Conservation (phyloP, 2,329 filamentous ascomycete species). For the Bipolaris gigantea region DNA sequence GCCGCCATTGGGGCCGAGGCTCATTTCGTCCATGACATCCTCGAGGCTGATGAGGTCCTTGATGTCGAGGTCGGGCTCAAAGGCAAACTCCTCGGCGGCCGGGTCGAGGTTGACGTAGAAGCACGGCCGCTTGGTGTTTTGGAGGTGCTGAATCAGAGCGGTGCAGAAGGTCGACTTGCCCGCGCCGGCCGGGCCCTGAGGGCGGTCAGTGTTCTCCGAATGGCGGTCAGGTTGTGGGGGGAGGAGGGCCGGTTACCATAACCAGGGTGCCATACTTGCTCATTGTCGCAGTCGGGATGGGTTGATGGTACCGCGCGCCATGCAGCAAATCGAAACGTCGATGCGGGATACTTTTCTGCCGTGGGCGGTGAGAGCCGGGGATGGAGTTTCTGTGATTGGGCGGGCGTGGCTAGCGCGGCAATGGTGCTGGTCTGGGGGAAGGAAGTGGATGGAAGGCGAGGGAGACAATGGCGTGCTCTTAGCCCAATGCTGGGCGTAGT, state of each 20-base stretch:
- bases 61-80: conserved; percentile 91
- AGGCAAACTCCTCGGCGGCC: conserved; percentile 88
- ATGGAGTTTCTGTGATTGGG: conserved; percentile 11
- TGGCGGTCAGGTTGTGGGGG: background rate
- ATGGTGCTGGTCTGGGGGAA: too few species aligned
- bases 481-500: too few species aligned
- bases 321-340: conserved; percentile 1
- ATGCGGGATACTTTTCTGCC: conserved; percentile 20
- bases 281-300: conserved; percentile 56
- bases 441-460: too few species aligned
- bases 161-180: conserved; percentile 98
- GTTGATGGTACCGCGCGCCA: conserved; percentile 8
- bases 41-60: conserved; percentile 90
- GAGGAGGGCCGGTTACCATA: conserved; percentile 59
- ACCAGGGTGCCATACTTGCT: conserved; percentile 94
- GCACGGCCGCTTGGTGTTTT: conserved; percentile 86
- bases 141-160: conserved; percentile 87
- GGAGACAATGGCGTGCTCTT: conserved; percentile 22
- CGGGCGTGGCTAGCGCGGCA: background rate
- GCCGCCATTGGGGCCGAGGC: conserved; percentile 86
- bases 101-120: conserved; percentile 99
- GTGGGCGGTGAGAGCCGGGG: conserved; percentile 7
- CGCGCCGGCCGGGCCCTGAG: conserved; percentile 81
- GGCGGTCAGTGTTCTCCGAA: conserved; percentile 9
- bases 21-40: conserved; percentile 95